Base-by-base conservation (phyloP, 176 grass and related monocot species). In the Bolboschoenus planiculmis region DNA sequence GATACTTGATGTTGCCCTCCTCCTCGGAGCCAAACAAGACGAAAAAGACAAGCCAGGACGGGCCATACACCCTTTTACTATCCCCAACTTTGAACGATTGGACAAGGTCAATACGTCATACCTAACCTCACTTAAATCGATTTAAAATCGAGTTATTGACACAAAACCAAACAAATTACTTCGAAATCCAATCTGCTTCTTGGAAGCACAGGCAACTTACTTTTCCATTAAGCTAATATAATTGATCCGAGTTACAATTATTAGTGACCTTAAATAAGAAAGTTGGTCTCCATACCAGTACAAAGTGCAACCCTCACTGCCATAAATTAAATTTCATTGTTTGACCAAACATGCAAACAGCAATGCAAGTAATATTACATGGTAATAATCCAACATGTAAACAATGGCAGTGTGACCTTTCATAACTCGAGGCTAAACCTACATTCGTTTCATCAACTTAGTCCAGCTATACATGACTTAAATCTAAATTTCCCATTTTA, bases 221-320 rank as follows among this genome's bases (percentile, higher is more conserved):
- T 60, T 14, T 30, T 82, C 58, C 56, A 66, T 82, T 82, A 66
- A 63, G 21, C 80, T 82, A 65, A 80, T 40, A 47, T 31, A 47
- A 82, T 2, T 81, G 78, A 80, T 61, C 78, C 46, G 59, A 82
- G 79, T 82, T 82, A 65, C 80, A 82, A 82, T 82, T 82, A 82
- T 82, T 82, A 50, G 42, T 37, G 57, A 81, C 55, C 57, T 81
- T 47, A 81, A 24, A 81, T 29, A 50, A 57, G n/a, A 54, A 80
- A 46, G 80, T 44, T 42, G 80, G 56, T 47, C 56, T 59, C 10
- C 20, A 65, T 82, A 63, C 60, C 39, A 82, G 40, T 82, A 46
- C 80, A 82, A 82, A 64, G 16, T 82, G 56, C 59, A 82, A 82
- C 33, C 13, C 23, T 30, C 58, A 63, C 78, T 77, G 72, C 72